Percentiles rank a stretch among this genome's conserved stretches.
phyloP scores from a whole-genome alignment of 495 filamentous ascomycete genomes.

The Oleoguttula mirabilis region DNA sequence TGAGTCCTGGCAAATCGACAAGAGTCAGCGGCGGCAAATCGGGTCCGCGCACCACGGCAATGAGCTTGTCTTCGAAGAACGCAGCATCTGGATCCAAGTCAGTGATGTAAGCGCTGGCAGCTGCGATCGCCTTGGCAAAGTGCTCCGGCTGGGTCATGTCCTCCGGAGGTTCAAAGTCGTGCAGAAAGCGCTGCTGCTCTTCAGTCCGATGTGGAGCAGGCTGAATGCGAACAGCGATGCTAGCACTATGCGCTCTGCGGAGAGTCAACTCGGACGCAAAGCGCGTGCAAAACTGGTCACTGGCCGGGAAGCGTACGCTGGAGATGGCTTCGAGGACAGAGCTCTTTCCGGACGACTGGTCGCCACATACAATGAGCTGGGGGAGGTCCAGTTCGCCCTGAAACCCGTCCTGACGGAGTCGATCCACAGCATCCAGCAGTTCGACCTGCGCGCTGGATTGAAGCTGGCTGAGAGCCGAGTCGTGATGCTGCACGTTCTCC shows the following conservation, averaged over 20 bases:
- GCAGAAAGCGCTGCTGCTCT: slow-evolving; percentile 1
- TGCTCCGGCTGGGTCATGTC: slow-evolving; percentile 25
- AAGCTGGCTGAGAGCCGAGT: background rate
- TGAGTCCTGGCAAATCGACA: slow-evolving; percentile 24
- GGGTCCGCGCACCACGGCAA: slow-evolving; percentile 12
- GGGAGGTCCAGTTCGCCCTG: slow-evolving; percentile 7
- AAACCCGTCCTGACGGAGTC: background rate
- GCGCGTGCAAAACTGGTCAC: slow-evolving; percentile 42
- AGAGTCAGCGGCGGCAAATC: slow-evolving; percentile 12
- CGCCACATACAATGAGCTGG: slow-evolving; percentile 20
- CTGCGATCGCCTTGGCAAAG: slow-evolving; percentile 20
- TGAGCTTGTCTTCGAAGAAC: slow-evolving; percentile 12
- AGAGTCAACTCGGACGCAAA: slow-evolving; percentile 50
- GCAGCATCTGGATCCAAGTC: background rate
- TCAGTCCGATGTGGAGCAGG: background rate
- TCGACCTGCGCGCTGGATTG: background rate
- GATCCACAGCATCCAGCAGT: background rate
- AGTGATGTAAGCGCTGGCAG: slow-evolving; percentile 15
- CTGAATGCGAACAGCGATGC: slow-evolving; percentile 2
- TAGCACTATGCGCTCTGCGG: slow-evolving; percentile 24
- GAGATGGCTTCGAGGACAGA: slow-evolving; percentile 27
- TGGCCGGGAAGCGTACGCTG: slow-evolving; percentile 30
- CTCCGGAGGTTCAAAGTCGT: background rate
- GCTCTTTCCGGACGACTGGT: slow-evolving; percentile 22
- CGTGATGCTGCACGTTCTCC: no score